phyloP scores from a whole-genome alignment of 2,329 filamentous ascomycete genomes.

The Aspergillus sp. region DNA sequence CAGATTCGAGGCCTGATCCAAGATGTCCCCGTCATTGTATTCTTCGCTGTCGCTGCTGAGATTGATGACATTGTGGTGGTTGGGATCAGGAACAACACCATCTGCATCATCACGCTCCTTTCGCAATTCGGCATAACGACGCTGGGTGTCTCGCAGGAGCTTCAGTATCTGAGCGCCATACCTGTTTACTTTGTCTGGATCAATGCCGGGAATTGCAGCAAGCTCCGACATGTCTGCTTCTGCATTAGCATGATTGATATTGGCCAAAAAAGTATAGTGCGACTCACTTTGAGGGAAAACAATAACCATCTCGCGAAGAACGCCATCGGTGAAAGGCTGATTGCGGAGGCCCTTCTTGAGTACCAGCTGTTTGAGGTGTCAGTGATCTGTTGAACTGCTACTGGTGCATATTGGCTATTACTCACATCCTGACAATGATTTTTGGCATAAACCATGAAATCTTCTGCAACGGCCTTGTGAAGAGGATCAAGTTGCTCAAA shows the following conservation, averaged over 20 bases:
- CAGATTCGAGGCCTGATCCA: conserved; percentile 25
- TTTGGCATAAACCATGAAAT: conserved; percentile 48
- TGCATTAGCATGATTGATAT: conserved; percentile 11
- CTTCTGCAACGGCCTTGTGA: conserved; percentile 47
- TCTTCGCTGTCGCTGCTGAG: conserved; percentile 40
- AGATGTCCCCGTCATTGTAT: conserved; percentile 37
- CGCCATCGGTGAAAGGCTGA: conserved; percentile 47
- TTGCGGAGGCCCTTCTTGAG: conserved; percentile 44
- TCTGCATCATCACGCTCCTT: conserved; percentile 49
- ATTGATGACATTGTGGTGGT: conserved; percentile 48
- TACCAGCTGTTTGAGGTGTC: conserved; percentile 36
- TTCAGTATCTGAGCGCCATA: conserved; percentile 46
- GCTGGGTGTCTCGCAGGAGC: conserved; percentile 40
- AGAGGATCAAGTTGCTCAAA: conserved; percentile 43
- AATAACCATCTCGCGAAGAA: conserved; percentile 51
- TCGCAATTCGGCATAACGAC: conserved; percentile 44
- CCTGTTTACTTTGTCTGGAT: conserved; percentile 44
- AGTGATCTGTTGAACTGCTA: conserved; percentile 1
- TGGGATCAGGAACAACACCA: conserved; percentile 46
- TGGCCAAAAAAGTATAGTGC: neutral
- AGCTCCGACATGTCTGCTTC: conserved; percentile 39
- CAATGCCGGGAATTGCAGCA: conserved; percentile 41
- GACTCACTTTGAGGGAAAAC: conserved; percentile 43
- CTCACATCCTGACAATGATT: conserved; percentile 43
- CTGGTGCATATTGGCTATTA: neutral